Evolutionary conservation across 441 rosid species (phyloP), one percentile per base, ranked within the genome.

Genomic region (Jatropha multifida): DNA sequence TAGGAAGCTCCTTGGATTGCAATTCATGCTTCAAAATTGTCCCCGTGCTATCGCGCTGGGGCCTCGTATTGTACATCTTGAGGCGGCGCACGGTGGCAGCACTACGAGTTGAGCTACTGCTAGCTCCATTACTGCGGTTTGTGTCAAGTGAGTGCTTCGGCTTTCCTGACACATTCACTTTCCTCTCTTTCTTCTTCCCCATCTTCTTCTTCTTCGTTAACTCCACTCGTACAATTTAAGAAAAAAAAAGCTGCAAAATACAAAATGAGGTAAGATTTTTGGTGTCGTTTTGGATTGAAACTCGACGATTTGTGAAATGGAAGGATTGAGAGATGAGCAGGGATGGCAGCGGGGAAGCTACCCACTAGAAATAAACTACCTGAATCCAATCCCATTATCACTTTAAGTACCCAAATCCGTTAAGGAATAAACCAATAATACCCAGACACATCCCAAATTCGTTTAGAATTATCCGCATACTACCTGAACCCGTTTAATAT

Each of bases 31-130:
- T 86, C 76, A 90, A 65, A 60, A 94, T 74, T 68, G 88, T 86
- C 41, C 97, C 96, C 68, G 84, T 85, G 38, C 71, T 27, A 69
- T 78, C 79, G 10, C 96, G 90, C 80, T 65, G 83, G 4, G 97
- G 97, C 69, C 89, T 78, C 27, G 81, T 75, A 9, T 86, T 85
- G 83, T 92, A 91, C 97, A 93, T 90, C 84, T 90, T 85, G 76
- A 96, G 97, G 51, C 97, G 97, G 65, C 92, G 91, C 58, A 96
- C 97, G 27, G 96, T 90, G 69, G 92, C 89, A 63, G 97, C 88
- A 76, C 81, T 85, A 8, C 78, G 77, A 42, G 60, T 54, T 27
- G 72, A 62, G 69, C 44, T 58, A 17, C 58, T 83, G 17, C 18
- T 79, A 68, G 84, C 84, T 15, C 89, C 94, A 85, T 90, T 90